Percentiles rank a stretch among this genome's conserved stretches.
Conservation (phyloP, 345 rosid species). For the Sisymbrium irio region DNA sequence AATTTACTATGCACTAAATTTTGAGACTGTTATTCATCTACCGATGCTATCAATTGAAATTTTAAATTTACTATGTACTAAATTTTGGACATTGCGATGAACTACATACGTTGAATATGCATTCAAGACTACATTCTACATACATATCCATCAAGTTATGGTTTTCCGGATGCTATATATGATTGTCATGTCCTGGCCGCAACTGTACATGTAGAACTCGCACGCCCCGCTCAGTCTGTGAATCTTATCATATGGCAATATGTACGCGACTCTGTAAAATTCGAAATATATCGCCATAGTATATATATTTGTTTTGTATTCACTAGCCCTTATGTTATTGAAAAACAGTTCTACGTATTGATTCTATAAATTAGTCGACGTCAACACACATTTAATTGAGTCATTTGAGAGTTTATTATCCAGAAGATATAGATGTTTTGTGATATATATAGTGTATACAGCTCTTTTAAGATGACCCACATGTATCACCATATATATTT, state of each 20-base stretch:
- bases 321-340: neutral
- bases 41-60: neutral
- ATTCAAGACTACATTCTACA: neutral
- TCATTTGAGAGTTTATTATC: neutral
- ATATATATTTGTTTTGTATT: neutral
- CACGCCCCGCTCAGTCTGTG: neutral
- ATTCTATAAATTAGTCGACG: neutral
- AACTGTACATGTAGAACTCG: neutral
- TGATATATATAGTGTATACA: neutral
- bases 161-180: neutral
- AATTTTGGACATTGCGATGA: neutral
- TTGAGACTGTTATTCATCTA: neutral
- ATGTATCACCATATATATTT: neutral
- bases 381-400: neutral
- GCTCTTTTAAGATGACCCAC: neutral
- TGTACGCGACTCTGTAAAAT: neutral
- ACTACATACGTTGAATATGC: neutral
- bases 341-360: neutral
- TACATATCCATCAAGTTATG: neutral
- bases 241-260: neutral
- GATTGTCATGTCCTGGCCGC: neutral
- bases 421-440: neutral
- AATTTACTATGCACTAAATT: neutral
- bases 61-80: neutral
- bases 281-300: neutral